A percentile compares a stretch with the other conserved stretches of the same genome.
phyloP scores from a whole-genome alignment of 1,139 yeast species.

The Candida sp. region DNA sequence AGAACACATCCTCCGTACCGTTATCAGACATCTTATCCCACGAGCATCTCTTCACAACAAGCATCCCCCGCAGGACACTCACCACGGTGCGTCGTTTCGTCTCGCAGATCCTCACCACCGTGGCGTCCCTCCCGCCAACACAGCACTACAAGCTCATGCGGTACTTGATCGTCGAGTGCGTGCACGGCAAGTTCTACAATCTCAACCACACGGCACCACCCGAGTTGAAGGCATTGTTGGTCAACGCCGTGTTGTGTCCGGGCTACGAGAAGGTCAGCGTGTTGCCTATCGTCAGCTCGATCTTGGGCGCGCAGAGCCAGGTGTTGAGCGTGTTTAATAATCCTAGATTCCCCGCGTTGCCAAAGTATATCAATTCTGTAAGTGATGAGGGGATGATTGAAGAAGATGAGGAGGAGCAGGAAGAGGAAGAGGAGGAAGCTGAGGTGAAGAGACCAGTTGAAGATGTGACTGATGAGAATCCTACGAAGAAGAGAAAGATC shows the following conservation, averaged over 20 bases:
- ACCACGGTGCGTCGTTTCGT: conserved; percentile 52
- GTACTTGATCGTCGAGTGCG: conserved; percentile 55
- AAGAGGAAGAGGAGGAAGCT: conserved; percentile 15
- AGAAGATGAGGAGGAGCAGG: conserved; percentile 21
- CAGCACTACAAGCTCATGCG: conserved; percentile 66
- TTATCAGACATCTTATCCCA: conserved; percentile 77
- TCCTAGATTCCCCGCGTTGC: conserved; percentile 78
- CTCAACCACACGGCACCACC: conserved; percentile 28
- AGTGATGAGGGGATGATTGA: conserved; percentile 22
- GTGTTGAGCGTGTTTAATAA: conserved; percentile 62
- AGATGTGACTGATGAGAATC: conserved; percentile 20
- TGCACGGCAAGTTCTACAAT: conserved; percentile 30
- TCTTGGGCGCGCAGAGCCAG: conserved; percentile 46
- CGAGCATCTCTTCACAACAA: conserved; percentile 55
- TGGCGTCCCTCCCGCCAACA: conserved; percentile 61
- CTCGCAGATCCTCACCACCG: conserved; percentile 48
- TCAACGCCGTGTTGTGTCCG: conserved; percentile 64
- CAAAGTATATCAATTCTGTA: conserved; percentile 32
- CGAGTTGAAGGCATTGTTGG: conserved; percentile 45
- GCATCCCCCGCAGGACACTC: conserved; percentile 42
- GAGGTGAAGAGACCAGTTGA: conserved; percentile 13
- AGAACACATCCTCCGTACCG: conserved; percentile 47
- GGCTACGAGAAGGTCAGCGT: conserved; percentile 65
- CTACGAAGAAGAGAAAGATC: conserved; percentile 14
- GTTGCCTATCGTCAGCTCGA: conserved; percentile 69